A percentile compares a stretch with the other conserved stretches of the same genome.
Conservation (phyloP, 2,329 filamentous ascomycete genomes). For the Cladophialophora yegresii region DNA sequence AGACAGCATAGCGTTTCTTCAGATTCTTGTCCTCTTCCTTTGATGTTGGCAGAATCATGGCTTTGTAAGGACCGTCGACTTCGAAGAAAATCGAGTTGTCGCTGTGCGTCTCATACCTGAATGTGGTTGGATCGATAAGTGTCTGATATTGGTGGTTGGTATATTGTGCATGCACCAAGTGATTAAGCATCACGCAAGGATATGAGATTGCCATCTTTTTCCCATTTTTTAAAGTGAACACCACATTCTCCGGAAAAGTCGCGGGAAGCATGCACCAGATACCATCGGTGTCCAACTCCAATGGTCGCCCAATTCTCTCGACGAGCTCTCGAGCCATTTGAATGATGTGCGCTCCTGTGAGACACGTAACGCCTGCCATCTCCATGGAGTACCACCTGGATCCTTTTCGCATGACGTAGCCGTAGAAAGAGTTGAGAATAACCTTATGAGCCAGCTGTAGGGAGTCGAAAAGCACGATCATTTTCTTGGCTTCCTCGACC, state of each 20-base stretch:
- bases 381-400: conserved; percentile 99
- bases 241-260: conserved; percentile 94
- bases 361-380: conserved; percentile 97
- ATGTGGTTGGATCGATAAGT: conserved; percentile 72
- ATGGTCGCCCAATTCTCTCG: conserved; percentile 84
- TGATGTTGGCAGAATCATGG: conserved; percentile 95
- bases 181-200: conserved; percentile 98
- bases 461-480: conserved; percentile 95
- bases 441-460: conserved; percentile 97
- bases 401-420: conserved; percentile 98
- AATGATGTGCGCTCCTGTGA: conserved; percentile 95
- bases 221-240: conserved; percentile 89
- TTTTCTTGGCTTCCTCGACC: conserved; percentile 94
- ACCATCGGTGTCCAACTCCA: conserved; percentile 96
- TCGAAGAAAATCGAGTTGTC: conserved; percentile 99
- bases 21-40: conserved; percentile 99
- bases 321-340: conserved; percentile 93
- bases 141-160: conserved; percentile 98
- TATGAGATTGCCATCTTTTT: conserved; percentile 98
- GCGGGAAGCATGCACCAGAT: conserved; percentile 99
- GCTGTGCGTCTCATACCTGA: conserved; percentile 94
- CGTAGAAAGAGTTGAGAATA: conserved; percentile 98
- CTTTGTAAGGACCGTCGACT: conserved; percentile 94
- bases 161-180: conserved; percentile 89
- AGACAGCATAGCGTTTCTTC: conserved; percentile 98